Evolutionary conservation across 2,329 filamentous ascomycete species (phyloP).

Genomic region (Capronia epimyces): DNA sequence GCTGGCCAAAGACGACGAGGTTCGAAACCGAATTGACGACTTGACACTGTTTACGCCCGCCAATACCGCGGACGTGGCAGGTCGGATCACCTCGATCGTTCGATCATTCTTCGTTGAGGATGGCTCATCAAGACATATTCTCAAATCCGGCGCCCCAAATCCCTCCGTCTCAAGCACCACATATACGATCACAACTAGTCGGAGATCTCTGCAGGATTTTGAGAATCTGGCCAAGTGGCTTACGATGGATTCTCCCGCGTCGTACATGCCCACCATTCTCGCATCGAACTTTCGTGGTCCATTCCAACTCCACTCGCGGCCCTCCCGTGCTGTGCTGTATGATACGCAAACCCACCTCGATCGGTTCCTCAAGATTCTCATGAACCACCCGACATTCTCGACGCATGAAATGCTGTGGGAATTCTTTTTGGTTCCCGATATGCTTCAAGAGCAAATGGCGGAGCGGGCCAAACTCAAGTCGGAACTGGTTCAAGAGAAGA

Average conservation of each 20-base stretch:
- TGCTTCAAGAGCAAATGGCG: conserved; percentile 83
- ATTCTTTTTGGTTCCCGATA: conserved; percentile 93
- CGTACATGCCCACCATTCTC: conserved; percentile 78
- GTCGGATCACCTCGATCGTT: conserved; percentile 85
- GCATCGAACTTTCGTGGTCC: conserved; percentile 66
- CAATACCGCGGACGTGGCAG: conserved; percentile 57
- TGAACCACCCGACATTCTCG: conserved; percentile 84
- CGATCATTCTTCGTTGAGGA: conserved; percentile 97
- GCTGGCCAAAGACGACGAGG: conserved; percentile 94
- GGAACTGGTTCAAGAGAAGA: conserved; percentile 72
- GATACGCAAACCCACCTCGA: conserved; percentile 84
- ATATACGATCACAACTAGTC: conserved; percentile 83
- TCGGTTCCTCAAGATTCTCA: conserved; percentile 77
- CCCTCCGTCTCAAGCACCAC: conserved; percentile 66
- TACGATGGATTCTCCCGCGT: conserved; percentile 83
- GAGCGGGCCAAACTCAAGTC: conserved; percentile 83
- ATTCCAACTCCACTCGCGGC: conserved; percentile 88
- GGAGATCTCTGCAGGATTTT: conserved; percentile 81
- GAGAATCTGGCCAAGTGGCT: conserved; percentile 82
- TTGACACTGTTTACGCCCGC: conserved; percentile 67
- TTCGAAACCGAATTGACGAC: conserved; percentile 93
- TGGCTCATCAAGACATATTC: conserved; percentile 81
- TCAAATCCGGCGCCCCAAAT: conserved; percentile 81
- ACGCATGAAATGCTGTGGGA: conserved; percentile 99
- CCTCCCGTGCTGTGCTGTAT: conserved; percentile 76